Evolutionary conservation across 2,329 filamentous ascomycete species (phyloP), one percentile per base, ranked within the genome.

Genomic region (Fonsecaea nubica): DNA sequence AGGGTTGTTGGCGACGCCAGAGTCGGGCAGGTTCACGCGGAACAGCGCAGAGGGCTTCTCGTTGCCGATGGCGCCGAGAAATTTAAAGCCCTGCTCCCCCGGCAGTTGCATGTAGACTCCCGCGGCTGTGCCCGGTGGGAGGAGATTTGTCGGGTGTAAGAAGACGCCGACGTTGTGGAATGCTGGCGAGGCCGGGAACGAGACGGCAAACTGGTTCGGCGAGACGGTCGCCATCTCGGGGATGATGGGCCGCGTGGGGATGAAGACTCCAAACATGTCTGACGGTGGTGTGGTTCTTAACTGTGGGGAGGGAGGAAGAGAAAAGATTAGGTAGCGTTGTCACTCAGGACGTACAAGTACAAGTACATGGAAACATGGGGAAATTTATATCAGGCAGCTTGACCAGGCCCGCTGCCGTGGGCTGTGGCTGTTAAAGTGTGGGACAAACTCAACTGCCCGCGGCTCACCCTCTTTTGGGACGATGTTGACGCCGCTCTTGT

Each of bases 41-140:
- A 98, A 97, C 64, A 98, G 91, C 40, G 93, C 92, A 72, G 90
- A 94, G 73, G 95, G 93, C 76, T 97, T 97, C 64, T 93, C 92
- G 40, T 91, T 89, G 1, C 92, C 93, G 63, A 99, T 89, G 57
- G 90, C 95, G 69, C 96, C 95, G 4, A 98, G 87, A 74, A 99
- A 92, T 67, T 86, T 88, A 81, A 96, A 96, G 55, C 89, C 86
- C 0, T 85, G 81, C 2, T 76, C 78, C 40, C 81, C 82, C 0
- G 88, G 86, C n/a, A 90, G 81, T 71, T 93, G 90, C 56, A 96
- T 86, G 80, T 97, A 98, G 70, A 99, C 94, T 55, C 93, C 92
- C 13, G 93, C 95, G 4, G 92, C 94, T 21, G 91, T 91, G 72
- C 87, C 86, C 3, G 86, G 82, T 0, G 93, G 93, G 0, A 99